Conservation (phyloP, 257 asterid genomes). For the Verbascum thapsus region DNA sequence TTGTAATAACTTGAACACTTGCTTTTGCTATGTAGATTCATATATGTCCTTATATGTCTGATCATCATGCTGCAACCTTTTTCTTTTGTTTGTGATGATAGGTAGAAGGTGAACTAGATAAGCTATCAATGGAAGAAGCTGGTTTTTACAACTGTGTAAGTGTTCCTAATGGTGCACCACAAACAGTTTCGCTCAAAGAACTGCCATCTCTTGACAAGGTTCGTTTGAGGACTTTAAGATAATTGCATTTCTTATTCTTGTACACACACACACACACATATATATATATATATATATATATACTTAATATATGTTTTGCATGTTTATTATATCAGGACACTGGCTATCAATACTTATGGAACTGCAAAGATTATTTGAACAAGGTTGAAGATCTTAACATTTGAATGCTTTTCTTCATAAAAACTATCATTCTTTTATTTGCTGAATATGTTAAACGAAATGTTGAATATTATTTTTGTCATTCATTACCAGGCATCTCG, state of each 20-base stretch:
- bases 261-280: too few species aligned
- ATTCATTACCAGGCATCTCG: constrained; percentile 53
- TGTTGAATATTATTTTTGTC: constrained; percentile 4
- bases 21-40: constrained; percentile 12
- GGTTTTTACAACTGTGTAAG: constrained; percentile 73
- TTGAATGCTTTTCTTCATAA: not conserved
- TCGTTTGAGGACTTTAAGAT: not conserved
- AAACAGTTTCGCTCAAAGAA: constrained; percentile 54
- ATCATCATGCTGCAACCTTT: constrained; percentile 22
- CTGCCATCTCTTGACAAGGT: constrained; percentile 67
- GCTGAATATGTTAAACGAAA: not conserved
- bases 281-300: too few species aligned
- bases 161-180: constrained; percentile 88
- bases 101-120: constrained; percentile 93
- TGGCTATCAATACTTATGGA: constrained; percentile 69
- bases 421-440: not conserved
- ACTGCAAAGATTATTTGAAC: constrained; percentile 61
- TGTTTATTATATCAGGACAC: constrained; percentile 49
- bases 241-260: too few species aligned
- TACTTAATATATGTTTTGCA: not conserved
- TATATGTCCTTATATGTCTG: constrained; percentile 21
- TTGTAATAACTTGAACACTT: constrained; percentile 42
- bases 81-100: constrained; percentile 26
- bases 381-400: constrained; percentile 44
- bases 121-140: constrained; percentile 82